Base-by-base conservation (phyloP, 768 basidiomycete genomes). In the Tephrocybe sp. region DNA sequence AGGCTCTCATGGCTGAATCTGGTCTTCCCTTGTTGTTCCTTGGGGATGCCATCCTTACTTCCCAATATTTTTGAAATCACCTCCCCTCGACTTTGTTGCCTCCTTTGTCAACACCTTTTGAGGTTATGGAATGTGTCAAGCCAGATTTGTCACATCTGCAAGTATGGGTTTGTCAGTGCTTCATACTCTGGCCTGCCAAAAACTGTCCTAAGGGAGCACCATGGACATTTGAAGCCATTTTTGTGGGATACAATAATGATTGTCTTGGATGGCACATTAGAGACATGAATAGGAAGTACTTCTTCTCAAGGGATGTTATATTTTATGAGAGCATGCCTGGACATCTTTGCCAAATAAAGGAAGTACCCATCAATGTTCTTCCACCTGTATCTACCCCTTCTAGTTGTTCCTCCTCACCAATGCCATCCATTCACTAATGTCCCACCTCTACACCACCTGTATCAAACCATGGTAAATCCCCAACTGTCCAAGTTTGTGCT, bases 261-360 rank as follows among this genome's bases (percentile, higher is more conserved):
- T 32, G 51, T 0, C 3, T 64, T 15, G 62, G 68, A 0, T 69
- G 64, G 65, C 37, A 25, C 3, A 55, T 63, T 6, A 38, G 51
- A 1, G 58, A 58, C 8, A 4, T 59, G 0, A 46, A 56, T 4
- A 61, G 64, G 0, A 55, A 56, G n/a, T 52, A 55, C 20, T 44
- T 40, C 11, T 68, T 68, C 41, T 65, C 64, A 0, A 17, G 53
- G 1, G 64, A 70, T 52, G 65, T 70, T 3, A 45, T 68, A 1
- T 70, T 70, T 34, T 56, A 65, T 46, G 62, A 68, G 37, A n/a
- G 37, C 0, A 21, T 48, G 38, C 28, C 6, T 30, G 28, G 28
- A 5, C 28, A 11, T 30, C 28, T 30, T 30, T 11, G 28, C 11
- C 28, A 5, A 5, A n/a, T n/a, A n/a, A n/a, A n/a, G n/a, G n/a